Base-by-base conservation (phyloP, 148 eudicot genomes). In the Silene uniflora region DNA sequence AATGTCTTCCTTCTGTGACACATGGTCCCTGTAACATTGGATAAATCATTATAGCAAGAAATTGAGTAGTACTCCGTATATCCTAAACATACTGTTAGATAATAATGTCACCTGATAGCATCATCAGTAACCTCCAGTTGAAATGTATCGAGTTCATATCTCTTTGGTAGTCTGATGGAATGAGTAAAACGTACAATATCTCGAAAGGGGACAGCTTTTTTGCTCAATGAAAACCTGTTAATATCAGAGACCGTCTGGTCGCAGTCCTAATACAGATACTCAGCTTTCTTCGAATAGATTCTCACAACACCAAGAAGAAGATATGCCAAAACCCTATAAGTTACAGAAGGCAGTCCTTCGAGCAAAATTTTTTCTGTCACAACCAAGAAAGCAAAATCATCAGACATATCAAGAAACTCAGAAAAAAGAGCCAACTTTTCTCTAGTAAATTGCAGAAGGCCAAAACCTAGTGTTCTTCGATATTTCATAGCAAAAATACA, bases 301-400 rank as follows among this genome's bases (percentile, higher is more conserved):
- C 90, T 87, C 79, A 89, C 98, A 70, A 96, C 85, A 56, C 99
- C 99, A 54, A 96, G 87, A 61, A 96, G 98, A 75, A 96, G 97
- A 86, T 79, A 86, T 52, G 86, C 98, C 76, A 96, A 78, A 55
- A 96, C 83, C 83, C 99, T 85, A 75, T 92, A 88, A 5, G 94
- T 85, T 63, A 88, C 88, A 64, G 68, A 67, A 7, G 88, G 88
- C 87, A 87, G 76, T 84, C 86, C 93, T 77, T 91, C 93, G 7
- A 44, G 75, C 71, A 92, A 80, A 55, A 96, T 91, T 70, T 77
- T 87, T 77, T 96, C 99, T 96, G 90, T 61, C 75, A 69, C 66
- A 10, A 67, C 44, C 72, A 46, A 61, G 56, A 61, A 70, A 22
- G 21, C 5, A 59, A 22, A 59, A 23, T 39, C 14, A 44, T 68